Evolutionary conservation across 352 stramenopile species (phyloP), one percentile per base, ranked within the genome.

Genomic region (Globisporangium abappressorium): DNA sequence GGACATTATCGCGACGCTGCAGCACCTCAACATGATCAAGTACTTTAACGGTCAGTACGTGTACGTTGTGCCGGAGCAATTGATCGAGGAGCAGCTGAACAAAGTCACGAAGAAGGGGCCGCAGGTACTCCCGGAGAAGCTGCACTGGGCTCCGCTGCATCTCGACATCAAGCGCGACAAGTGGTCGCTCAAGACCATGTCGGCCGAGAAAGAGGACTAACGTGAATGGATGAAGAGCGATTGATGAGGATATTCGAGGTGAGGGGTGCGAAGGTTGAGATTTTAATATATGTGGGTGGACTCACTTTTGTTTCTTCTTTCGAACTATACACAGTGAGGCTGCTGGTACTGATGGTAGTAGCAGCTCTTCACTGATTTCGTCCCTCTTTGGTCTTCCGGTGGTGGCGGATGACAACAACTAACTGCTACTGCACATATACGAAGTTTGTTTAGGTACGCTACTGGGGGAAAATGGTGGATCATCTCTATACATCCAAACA

Each of bases 21-120:
- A 99, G 73, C 91, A 92, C 66, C 81, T 99, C 57, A 98, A 99
- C 74, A 98, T 99, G 85, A 98, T 99, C 70, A 98, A 98, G 74
- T 98, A 98, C 75, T 98, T 98, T 81, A 99, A 99, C 72, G 98
- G 97, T 14, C 97, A 99, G 78, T 98, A 99, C 81, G 96, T 99
- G 28, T 97, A 99, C 46, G 93, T 97, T 65, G 91, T 99, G 38
- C 96, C 97, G 30, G 87, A 97, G 69, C 84, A 95, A 20, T 88
- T 97, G 6, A 87, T 99, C 46, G 87, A 98, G 46, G 85, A 86
- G 54, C 80, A 95, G 65, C 73, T 97, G 54, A 77, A 65, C 62
- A 90, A 90, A 71, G 75, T 94, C 34, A 88, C 83, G 26, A 92
- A 88, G 73, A 90, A 91, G 62, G 86, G 86, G 1, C 84, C 84